Evolutionary conservation across 2,329 filamentous ascomycete species (phyloP), one percentile per base, ranked within the genome.

Genomic region (Paecilomyces formosus): DNA sequence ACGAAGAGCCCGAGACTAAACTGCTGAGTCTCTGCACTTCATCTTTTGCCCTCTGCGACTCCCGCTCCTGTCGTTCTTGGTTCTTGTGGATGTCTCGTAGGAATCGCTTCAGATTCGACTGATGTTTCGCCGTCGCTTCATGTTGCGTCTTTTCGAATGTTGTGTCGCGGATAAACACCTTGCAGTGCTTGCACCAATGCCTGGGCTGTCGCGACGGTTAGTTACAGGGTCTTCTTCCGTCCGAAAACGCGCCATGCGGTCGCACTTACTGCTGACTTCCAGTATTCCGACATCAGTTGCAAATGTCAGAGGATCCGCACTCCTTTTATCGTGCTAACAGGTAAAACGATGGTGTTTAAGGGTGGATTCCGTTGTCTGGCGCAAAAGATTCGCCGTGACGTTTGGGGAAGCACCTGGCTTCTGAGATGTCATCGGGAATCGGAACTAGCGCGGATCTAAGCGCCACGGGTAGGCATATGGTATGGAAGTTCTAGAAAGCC

Each of bases 171-270:
- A 99, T 89, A 75, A 87, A 97, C 71, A 84, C 85, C 70, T 86
- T 85, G 83, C 94, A 99, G 80, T 96, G 90, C 75, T 97, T 97
- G 84, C 94, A 99, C 92, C 92, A 97, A 78, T 96, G 96, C 72
- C 88, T 93, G 5, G 92, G 92, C 73, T 86, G 58, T 54, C 51
- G 11, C 12, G 18, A 50, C n/a, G 21, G 55, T 74, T 58, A 72
- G 67, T 45, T 45, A 49, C 56, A 53, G n/a, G 30, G 31, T 15
- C 9, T 26, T 4, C 9, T 18, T 28, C 30, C 9, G 49, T 26
- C 1, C 6, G 9, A 15, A 35, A 30, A 9, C 1, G 5, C 21
- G 24, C 6, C 24, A 45, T n/a, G 39, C 15, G 39, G 18, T 35
- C 8, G 24, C 18, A 70, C 78, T 74, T 72, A 85, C 84, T 33